A percentile compares a stretch with the other conserved stretches of the same genome.
Conservation (phyloP, 225 moss, liverwort and hornwort species). For the Lunularia cruciata region DNA sequence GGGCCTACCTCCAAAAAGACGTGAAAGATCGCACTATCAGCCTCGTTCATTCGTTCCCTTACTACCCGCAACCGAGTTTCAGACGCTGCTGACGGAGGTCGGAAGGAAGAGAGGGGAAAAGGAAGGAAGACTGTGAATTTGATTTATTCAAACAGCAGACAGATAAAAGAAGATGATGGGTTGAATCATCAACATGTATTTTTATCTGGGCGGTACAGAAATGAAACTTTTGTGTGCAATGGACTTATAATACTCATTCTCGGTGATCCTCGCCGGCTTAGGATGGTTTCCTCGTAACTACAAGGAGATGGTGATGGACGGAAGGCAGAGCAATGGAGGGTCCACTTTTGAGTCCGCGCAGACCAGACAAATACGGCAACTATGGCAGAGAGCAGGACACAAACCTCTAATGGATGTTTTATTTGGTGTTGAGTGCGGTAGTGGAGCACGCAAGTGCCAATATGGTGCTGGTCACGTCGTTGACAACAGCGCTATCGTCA, state of each 20-base stretch:
- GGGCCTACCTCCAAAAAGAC: not conserved
- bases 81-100: not conserved
- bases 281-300: not conserved
- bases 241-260: too few species aligned
- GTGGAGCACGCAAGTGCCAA: conserved; percentile 13
- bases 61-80: not conserved
- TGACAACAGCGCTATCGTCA: not conserved
- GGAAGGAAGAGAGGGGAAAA: not conserved
- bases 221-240: too few species aligned
- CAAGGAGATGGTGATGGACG: not conserved
- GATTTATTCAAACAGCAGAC: not conserved
- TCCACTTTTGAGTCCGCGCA: not conserved
- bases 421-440: conserved; percentile 5
- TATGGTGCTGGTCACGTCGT: conserved; percentile 9
- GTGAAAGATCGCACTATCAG: not conserved
- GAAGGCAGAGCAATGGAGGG: not conserved
- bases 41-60: not conserved
- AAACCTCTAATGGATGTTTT: not conserved
- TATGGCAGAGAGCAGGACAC: not conserved
- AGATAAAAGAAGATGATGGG: not conserved
- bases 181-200: too few species aligned
- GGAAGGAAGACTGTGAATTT: not conserved
- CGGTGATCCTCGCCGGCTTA: not conserved
- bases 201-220: too few species aligned
- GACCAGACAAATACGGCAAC: conserved; percentile 11